A percentile compares a stretch with the other conserved stretches of the same genome.
phyloP scores from a whole-genome alignment of 1,284 basidiomycete genomes.

The Sporisorium iseilematis-ciliati region DNA sequence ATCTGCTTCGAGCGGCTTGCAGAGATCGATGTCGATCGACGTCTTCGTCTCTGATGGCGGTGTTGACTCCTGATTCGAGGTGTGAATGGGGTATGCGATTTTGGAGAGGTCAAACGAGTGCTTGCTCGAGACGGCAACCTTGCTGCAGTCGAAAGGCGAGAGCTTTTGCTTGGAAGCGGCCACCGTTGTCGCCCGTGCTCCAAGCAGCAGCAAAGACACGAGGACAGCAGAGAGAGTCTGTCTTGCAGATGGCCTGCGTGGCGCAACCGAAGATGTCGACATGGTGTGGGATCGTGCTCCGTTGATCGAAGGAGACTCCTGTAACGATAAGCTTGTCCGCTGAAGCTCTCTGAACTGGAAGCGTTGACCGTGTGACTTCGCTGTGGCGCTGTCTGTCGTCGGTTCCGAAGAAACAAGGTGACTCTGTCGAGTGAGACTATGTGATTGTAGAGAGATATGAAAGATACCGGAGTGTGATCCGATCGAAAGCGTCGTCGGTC shows the following conservation, averaged over 20 bases:
- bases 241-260: slow-evolving; percentile 8
- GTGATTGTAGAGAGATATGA: not conserved
- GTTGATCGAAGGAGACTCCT: slow-evolving; percentile 9
- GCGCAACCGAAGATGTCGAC: slow-evolving; percentile 6
- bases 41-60: slow-evolving; percentile 49
- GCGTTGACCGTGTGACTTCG: not conserved
- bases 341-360: not conserved
- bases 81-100: slow-evolving; percentile 48
- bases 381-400: no score
- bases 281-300: slow-evolving; percentile 5
- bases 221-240: slow-evolving; percentile 11
- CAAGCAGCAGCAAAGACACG: slow-evolving; percentile 21
- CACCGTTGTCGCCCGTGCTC: slow-evolving; percentile 3
- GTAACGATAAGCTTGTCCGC: not conserved
- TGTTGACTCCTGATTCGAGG: slow-evolving; percentile 42
- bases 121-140: slow-evolving; percentile 37
- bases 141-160: slow-evolving; percentile 49
- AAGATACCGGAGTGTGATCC: not conserved
- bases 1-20: slow-evolving; percentile 44
- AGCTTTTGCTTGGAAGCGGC: slow-evolving; percentile 37
- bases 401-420: not conserved
- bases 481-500: not conserved
- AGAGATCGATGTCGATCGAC: slow-evolving; percentile 49
- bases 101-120: slow-evolving; percentile 47
- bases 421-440: not conserved